Evolutionary conservation across 148 eudicot genomes (phyloP), one percentile per base, ranked within the genome.

Genomic region (Agrostemma githago): DNA sequence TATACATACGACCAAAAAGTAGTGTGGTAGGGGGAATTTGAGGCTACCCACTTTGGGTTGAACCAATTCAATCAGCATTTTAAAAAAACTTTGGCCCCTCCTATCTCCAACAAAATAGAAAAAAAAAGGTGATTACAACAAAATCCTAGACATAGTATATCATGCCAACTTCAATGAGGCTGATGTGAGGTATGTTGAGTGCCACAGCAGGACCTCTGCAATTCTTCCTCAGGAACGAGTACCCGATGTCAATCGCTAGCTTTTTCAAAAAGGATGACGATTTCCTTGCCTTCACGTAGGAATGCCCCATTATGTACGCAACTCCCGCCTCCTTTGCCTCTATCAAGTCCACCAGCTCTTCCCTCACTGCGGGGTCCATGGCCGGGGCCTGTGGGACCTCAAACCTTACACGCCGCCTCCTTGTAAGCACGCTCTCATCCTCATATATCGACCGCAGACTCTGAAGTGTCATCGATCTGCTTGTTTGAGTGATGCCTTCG

Each of bases 91-190:
- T 51, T 51, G 56, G 4, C 56, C 54, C 56, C 56, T 51, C 3
- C 56, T 51, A 51, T 26, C 46, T 43, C 8, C 6, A 43, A 7
- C 8, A 43, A 7, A 43, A 43, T 1, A 43, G 2, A 43, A 48
- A 9, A 12, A 48, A 48, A 48, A 44, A 44, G 6, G 11, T 48
- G 14, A 9, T 48, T 48, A 54, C 74, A 74, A 16, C 42, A 74
- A 59, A 38, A 61, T 43, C 21, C 73, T 77, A 14, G 48, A 69
- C 97, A 82, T 91, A 88, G 78, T 94, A 94, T 61, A 92, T 94
- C 96, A 89, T 91, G 74, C 98, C 98, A 57, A 94, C 98, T 84
- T 94, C 97, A 56, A 94, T 89, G 71, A 94, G 93, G 81, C 98
- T 94, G 62, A 94, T 94, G 76, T 94, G 98, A 74, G 98, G 97